Conservation (phyloP, 257 asterid species). For the Nicotiana benthamiana region DNA sequence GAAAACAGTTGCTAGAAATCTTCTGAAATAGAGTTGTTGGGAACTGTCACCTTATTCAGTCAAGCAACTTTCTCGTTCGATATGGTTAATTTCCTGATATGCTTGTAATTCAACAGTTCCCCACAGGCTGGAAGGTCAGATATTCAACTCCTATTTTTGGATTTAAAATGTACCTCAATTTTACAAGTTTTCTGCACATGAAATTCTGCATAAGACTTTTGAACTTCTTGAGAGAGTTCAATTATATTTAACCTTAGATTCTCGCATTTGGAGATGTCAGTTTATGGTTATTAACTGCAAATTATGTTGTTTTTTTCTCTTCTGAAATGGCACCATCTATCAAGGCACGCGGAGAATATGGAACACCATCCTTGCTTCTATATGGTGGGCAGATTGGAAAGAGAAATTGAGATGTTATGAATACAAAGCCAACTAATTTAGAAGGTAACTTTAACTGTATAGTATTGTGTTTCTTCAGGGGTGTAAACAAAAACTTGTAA, state of each 20-base stretch:
- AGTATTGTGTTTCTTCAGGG: no score
- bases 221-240: background rate
- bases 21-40: background rate
- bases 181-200: background rate
- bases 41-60: background rate
- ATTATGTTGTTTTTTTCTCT: background rate
- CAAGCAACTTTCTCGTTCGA: background rate
- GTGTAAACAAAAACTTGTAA: no score
- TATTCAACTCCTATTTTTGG: background rate
- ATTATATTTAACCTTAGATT: background rate
- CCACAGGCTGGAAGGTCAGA: conserved; percentile 1
- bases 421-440: no score
- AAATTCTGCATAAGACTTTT: background rate
- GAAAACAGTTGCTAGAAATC: no score
- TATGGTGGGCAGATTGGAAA: no score
- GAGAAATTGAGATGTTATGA: no score
- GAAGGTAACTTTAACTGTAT: no score
- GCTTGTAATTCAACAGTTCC: background rate
- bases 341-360: no score
- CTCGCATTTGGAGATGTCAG: background rate
- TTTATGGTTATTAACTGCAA: background rate
- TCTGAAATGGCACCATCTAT: background rate
- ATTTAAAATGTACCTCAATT: background rate
- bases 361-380: no score
- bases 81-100: background rate